Base-by-base conservation (phyloP, 257 asterid genomes). In the Nicotiana noctiflora region DNA sequence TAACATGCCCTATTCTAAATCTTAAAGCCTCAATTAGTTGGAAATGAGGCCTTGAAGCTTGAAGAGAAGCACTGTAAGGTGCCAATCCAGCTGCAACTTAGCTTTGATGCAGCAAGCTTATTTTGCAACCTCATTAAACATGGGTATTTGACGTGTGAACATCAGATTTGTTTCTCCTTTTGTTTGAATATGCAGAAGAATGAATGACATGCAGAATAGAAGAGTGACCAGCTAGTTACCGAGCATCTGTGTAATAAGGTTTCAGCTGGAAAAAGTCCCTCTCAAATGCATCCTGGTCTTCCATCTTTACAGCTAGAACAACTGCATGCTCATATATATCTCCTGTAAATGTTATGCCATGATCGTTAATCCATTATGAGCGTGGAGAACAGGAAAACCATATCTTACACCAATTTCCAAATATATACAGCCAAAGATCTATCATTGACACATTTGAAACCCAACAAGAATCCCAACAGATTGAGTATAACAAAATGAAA, bases 291-390 rank as follows among this genome's bases (percentile, higher is more conserved):
- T 89, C 94, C 80, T 93, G 97, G 76, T 95, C 97, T 86, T 93
- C 97, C 82, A 81, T 86, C 89, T 92, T 93, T 87, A 95, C 97
- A 62, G 96, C 90, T 63, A 93, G 82, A 75, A 93, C 88, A 81
- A 95, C 97, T 65, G 98, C 99, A 83, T 91, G 94, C 91, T 95
- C 99, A 34, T 89, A 95, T 82, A 95, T 90, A 82, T 93, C 97
- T 87, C 98, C 99, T 94, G 82, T 80, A 80, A 51, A 57, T 55
- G 27, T n/a, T n/a, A 57, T 57, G 8, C 1, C 13, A 57, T n/a
- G 27, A 57, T 57, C 5, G 2, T 40, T 8, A 40, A 40, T 40
- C 2, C 49, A 57, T 57, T n/a, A 57, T n/a, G 13, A 57, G 27
- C 8, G 25, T n/a, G n/a, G n/a, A 57, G 5, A n/a, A n/a, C 63